phyloP scores from a whole-genome alignment of 192 early-diverging fungal species.

The Umbelopsis sp. region DNA sequence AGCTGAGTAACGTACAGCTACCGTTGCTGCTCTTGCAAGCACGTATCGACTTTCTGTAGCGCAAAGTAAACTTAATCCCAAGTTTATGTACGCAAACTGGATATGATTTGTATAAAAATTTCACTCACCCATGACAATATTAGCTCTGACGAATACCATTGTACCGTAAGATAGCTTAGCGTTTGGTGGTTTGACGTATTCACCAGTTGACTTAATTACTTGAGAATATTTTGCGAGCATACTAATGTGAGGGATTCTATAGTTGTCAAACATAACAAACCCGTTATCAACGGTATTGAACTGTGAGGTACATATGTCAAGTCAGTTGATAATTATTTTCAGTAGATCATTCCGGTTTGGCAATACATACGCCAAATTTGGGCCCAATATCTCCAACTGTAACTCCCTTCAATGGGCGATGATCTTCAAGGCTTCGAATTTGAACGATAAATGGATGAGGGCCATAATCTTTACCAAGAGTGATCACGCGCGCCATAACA shows the following conservation, averaged over 20 bases:
- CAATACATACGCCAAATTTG: slow-evolving; percentile 45
- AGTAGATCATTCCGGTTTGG: slow-evolving; percentile 50
- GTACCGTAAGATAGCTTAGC: slow-evolving; percentile 64
- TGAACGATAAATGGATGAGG: slow-evolving; percentile 71
- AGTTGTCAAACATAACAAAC: slow-evolving; percentile 48
- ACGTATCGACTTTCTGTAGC: slow-evolving; percentile 38
- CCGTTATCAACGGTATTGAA: slow-evolving; percentile 33
- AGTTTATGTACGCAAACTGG: not conserved
- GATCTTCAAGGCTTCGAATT: slow-evolving; percentile 57
- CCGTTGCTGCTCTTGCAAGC: slow-evolving; percentile 50
- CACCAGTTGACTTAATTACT: slow-evolving; percentile 51
- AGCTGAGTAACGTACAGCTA: slow-evolving; percentile 50
- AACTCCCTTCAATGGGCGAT: slow-evolving; percentile 60
- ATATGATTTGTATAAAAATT: too few species aligned
- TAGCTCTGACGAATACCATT: slow-evolving; percentile 65
- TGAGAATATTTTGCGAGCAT: slow-evolving; percentile 63
- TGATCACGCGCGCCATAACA: slow-evolving; percentile 62
- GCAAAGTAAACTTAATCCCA: too few species aligned
- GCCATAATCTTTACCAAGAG: slow-evolving; percentile 59
- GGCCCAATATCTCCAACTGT: slow-evolving; percentile 68
- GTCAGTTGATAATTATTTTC: slow-evolving; percentile 24
- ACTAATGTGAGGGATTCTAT: slow-evolving; percentile 58
- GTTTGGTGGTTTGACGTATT: slow-evolving; percentile 61
- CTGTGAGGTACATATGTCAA: not conserved
- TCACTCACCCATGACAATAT: slow-evolving; percentile 47